These are phyloP conservation scores for Macroventuria anomochaeta DNA, from an alignment of 2,329 filamentous ascomycete genomes.

Conservation along the genomic window DNA sequence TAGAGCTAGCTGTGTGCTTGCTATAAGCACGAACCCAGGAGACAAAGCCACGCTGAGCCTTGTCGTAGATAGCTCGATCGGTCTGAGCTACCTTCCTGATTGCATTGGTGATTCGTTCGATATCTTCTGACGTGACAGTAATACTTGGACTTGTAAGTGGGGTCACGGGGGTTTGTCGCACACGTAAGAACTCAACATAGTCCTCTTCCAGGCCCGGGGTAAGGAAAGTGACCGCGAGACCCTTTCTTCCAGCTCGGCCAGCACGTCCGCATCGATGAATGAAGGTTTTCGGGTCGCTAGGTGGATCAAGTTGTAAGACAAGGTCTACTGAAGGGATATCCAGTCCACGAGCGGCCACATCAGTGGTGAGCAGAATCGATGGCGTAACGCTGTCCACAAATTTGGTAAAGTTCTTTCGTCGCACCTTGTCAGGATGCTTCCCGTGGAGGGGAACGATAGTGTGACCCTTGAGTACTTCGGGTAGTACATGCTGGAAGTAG, in stretches of 20 bases:
- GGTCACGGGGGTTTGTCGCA: slow-evolving; percentile 83
- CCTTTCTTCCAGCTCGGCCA: slow-evolving; percentile 70
- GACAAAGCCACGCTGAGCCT: slow-evolving; percentile 89
- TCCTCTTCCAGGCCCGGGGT: slow-evolving; percentile 86
- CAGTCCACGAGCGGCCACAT: slow-evolving; percentile 86
- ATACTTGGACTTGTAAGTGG: slow-evolving; percentile 66
- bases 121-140: slow-evolving; percentile 66
- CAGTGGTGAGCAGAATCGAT: slow-evolving; percentile 86
- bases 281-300: slow-evolving; percentile 85
- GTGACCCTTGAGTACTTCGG: slow-evolving; percentile 72
- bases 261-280: slow-evolving; percentile 70
- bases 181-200: slow-evolving; percentile 84
- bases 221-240: slow-evolving; percentile 84
- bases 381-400: slow-evolving; percentile 79
- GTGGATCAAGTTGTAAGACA: slow-evolving; percentile 85
- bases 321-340: slow-evolving; percentile 93
- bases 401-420: slow-evolving; percentile 83
- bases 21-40: slow-evolving; percentile 91
- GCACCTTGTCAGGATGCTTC: slow-evolving; percentile 86
- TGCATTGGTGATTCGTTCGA: slow-evolving; percentile 60
- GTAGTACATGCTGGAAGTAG: slow-evolving; percentile 85
- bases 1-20: slow-evolving; percentile 88
- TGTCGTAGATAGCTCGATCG: slow-evolving; percentile 78
- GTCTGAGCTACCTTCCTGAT: slow-evolving; percentile 67
- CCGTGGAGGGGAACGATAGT: slow-evolving; percentile 84